phyloP scores from a whole-genome alignment of 441 rosid genomes.

The Dalechampia spathulata region DNA sequence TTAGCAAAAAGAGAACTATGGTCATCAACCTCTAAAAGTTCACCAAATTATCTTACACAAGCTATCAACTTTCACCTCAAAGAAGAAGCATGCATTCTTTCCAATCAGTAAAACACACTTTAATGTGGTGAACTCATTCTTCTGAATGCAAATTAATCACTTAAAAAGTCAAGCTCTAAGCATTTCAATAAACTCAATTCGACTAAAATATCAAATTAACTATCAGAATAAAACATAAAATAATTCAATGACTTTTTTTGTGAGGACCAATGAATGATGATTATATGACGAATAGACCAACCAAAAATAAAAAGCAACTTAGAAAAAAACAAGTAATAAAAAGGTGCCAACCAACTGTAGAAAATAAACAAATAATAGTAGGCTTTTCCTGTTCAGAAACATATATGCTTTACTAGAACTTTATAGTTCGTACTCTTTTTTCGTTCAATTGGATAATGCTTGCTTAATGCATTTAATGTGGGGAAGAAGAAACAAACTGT shows the following conservation, averaged over 20 bases:
- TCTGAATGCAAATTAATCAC: background rate
- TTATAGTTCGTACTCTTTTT: slow-evolving; percentile 2
- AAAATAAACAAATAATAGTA: background rate
- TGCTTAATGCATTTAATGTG: background rate
- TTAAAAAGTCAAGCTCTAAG: slow-evolving; percentile 1
- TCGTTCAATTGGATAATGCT: background rate
- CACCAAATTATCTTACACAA: background rate
- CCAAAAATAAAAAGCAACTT: background rate
- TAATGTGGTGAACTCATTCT: background rate
- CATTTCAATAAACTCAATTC: too few relatives aligned
- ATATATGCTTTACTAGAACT: background rate
- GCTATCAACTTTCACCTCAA: background rate
- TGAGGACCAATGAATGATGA: background rate
- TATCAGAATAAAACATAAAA: background rate
- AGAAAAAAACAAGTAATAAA: background rate
- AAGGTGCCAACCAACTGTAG: background rate
- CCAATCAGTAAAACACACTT: background rate
- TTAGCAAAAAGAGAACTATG: background rate
- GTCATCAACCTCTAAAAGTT: background rate
- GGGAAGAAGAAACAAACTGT: background rate
- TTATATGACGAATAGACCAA: background rate
- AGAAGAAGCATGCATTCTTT: slow-evolving; percentile 2
- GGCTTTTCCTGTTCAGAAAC: background rate
- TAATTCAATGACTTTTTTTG: background rate
- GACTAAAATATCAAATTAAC: too few relatives aligned